Conservation (phyloP, 768 basidiomycete genomes). For the Sporobolomyces roseus region DNA sequence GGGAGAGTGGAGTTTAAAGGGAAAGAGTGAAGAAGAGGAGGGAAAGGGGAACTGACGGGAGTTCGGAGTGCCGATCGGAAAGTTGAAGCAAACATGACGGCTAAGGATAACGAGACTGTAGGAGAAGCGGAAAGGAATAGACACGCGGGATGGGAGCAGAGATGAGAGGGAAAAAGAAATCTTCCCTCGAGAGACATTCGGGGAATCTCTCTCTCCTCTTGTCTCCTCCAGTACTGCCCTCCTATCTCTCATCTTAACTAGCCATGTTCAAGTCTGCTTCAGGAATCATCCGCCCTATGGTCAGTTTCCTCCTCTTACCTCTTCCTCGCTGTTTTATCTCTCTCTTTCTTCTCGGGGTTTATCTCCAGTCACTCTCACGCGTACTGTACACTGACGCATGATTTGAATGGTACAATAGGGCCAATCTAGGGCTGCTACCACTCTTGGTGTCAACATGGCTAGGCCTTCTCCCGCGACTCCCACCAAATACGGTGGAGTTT, state of each 20-base stretch:
- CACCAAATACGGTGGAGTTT: slow-evolving; percentile 88
- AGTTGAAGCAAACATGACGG: slow-evolving; percentile 26
- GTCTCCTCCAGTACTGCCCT: too few relatives aligned
- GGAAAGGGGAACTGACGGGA: slow-evolving; percentile 6
- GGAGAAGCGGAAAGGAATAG: neutral
- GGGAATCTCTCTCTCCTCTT: too few relatives aligned
- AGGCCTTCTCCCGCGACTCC: slow-evolving; percentile 47
- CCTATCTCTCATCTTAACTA: too few relatives aligned
- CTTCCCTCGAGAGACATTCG: neutral
- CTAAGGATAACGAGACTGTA: neutral
- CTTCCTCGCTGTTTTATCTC: too few relatives aligned
- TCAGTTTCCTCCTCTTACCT: neutral
- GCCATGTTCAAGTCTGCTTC: too few relatives aligned
- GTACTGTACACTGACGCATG: neutral
- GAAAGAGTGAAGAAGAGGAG: neutral
- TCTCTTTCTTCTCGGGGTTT: too few relatives aligned
- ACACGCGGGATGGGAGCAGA: too few relatives aligned
- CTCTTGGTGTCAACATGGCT: slow-evolving; percentile 36
- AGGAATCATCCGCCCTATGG: too few relatives aligned
- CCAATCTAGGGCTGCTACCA: slow-evolving; percentile 35
- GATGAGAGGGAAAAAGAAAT: too few relatives aligned
- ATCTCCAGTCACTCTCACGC: too few relatives aligned
- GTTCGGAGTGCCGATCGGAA: slow-evolving; percentile 26
- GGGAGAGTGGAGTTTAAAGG: neutral
- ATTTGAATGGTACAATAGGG: neutral